Evolutionary conservation across 345 rosid genomes (phyloP).

Genomic region (Brassica incana): DNA sequence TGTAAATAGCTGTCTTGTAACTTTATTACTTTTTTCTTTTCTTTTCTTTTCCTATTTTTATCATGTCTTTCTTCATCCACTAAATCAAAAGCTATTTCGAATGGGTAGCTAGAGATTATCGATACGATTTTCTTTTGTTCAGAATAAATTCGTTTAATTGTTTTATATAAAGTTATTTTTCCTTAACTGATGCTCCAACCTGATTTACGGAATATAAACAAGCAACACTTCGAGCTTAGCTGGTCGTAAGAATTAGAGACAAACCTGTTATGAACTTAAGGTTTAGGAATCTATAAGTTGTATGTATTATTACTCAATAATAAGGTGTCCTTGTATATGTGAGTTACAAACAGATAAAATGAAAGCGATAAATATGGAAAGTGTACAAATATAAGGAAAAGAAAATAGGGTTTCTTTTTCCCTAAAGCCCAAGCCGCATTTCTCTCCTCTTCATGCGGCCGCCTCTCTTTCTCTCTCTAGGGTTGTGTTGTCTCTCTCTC

Average conservation of each 20-base stretch:
- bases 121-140: neutral
- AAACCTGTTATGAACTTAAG: neutral
- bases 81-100: conserved; percentile 2
- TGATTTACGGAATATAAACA: neutral
- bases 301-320: too few relatives aligned
- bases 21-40: neutral
- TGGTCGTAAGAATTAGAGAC: neutral
- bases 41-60: neutral
- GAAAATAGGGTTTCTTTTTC: too few relatives aligned
- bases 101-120: neutral
- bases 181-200: neutral
- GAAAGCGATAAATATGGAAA: too few relatives aligned
- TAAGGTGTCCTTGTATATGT: too few relatives aligned
- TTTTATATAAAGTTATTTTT: neutral
- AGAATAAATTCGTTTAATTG: neutral
- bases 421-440: too few relatives aligned
- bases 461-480: too few relatives aligned
- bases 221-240: neutral
- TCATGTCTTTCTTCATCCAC: conserved; percentile 24
- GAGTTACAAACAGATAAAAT: too few relatives aligned
- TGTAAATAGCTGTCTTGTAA: neutral
- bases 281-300: too few relatives aligned
- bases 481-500: too few relatives aligned
- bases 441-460: too few relatives aligned
- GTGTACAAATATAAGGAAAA: too few relatives aligned